These are phyloP conservation scores for Cicer cuneatum DNA, from an alignment of 306 rosid genomes.

Conservation along the genomic window DNA sequence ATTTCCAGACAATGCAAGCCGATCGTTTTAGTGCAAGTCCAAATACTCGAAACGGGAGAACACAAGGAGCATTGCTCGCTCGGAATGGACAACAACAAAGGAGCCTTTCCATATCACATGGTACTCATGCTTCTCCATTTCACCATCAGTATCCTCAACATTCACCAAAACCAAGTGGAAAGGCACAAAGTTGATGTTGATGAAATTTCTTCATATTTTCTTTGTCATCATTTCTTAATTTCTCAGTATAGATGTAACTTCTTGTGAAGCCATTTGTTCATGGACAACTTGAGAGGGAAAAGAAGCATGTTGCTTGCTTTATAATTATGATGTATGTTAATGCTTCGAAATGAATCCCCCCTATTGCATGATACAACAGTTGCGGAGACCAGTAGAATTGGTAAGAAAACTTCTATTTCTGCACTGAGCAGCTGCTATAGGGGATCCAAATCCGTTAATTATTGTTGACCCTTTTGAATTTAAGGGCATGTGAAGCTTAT, in stretches of 20 bases:
- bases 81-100: slow-evolving; percentile 72
- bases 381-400: too few species aligned
- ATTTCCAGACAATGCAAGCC: slow-evolving; percentile 81
- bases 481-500: slow-evolving; percentile 46
- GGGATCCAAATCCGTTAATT: not conserved
- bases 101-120: slow-evolving; percentile 72
- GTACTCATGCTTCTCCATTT: slow-evolving; percentile 83
- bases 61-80: slow-evolving; percentile 61
- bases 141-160: slow-evolving; percentile 79
- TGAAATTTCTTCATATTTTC: slow-evolving; percentile 37
- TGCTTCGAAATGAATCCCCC: too few species aligned
- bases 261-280: slow-evolving; percentile 57
- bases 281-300: slow-evolving; percentile 48
- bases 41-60: slow-evolving; percentile 65
- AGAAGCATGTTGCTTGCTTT: slow-evolving; percentile 44
- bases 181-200: slow-evolving; percentile 61
- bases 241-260: slow-evolving; percentile 56
- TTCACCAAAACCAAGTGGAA: slow-evolving; percentile 86
- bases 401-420: too few species aligned
- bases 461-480: slow-evolving; percentile 54
- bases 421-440: too few species aligned
- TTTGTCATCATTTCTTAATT: slow-evolving; percentile 40
- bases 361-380: too few species aligned
- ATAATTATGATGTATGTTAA: slow-evolving; percentile 47
- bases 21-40: slow-evolving; percentile 80